These are phyloP conservation scores for Adansonia gregorii DNA, from an alignment of 441 rosid species.

Conservation along the genomic window DNA sequence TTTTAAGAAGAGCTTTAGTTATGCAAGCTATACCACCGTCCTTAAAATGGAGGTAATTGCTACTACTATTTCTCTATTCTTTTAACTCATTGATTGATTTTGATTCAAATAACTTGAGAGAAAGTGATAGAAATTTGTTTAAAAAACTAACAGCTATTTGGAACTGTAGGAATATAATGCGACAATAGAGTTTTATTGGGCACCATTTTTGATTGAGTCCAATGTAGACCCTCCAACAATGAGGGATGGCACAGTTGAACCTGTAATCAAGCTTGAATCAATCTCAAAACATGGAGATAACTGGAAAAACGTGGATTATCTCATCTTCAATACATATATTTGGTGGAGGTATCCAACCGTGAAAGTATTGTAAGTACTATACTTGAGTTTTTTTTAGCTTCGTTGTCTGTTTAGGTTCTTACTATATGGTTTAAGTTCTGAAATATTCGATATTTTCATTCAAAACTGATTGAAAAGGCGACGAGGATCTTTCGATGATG, in stretches of 20 bases:
- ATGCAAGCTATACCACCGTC: conserved; percentile 27
- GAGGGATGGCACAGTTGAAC: conserved; percentile 41
- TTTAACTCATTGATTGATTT: not conserved
- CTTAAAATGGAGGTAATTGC: conserved; percentile 44
- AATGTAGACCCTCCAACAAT: conserved; percentile 45
- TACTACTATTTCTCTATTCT: not conserved
- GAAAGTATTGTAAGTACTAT: conserved; percentile 54
- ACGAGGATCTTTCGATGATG: conserved; percentile 44
- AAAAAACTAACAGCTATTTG: not conserved
- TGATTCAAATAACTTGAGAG: not conserved
- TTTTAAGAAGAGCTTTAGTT: conserved; percentile 41
- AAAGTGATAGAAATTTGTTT: not conserved
- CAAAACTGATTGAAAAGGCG: conserved; percentile 33
- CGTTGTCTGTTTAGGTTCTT: not conserved
- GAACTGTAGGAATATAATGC: conserved; percentile 48
- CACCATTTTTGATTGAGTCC: conserved; percentile 63
- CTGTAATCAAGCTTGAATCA: conserved; percentile 51
- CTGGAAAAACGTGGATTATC: conserved; percentile 59
- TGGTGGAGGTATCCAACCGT: conserved; percentile 66
- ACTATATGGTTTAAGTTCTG: not conserved
- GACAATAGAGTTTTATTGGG: conserved; percentile 64
- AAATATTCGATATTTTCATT: not conserved
- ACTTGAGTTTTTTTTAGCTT: not conserved
- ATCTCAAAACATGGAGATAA: conserved; percentile 55
- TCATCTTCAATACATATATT: conserved; percentile 58